Evolutionary conservation across 805 yeast genomes (phyloP).

Genomic region (Candida chauliodis): DNA sequence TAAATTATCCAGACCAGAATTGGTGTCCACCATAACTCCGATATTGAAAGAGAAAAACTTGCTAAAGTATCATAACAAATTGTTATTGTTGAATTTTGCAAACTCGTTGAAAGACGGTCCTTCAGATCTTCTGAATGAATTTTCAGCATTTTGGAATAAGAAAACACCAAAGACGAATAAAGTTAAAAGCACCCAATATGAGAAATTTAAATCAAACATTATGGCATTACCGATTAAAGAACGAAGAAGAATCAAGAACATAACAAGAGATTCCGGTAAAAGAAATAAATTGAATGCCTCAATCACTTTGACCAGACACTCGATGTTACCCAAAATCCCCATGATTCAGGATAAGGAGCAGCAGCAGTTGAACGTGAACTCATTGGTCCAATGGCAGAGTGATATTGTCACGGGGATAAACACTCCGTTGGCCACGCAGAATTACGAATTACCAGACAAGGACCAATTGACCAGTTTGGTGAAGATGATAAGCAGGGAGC

Average conservation of each 20-base stretch:
- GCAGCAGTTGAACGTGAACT: slow-evolving; percentile 42
- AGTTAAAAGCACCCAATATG: slow-evolving; percentile 68
- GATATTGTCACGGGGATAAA: slow-evolving; percentile 85
- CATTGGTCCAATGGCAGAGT: slow-evolving; percentile 82
- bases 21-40: slow-evolving; percentile 55
- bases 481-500: slow-evolving; percentile 81
- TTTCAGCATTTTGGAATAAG: slow-evolving; percentile 46
- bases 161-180: slow-evolving; percentile 45
- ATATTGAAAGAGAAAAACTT: slow-evolving; percentile 44
- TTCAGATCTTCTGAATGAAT: slow-evolving; percentile 43
- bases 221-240: slow-evolving; percentile 84
- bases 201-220: slow-evolving; percentile 77
- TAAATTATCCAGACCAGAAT: slow-evolving; percentile 71
- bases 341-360: slow-evolving; percentile 52
- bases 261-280: slow-evolving; percentile 80
- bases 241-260: slow-evolving; percentile 76
- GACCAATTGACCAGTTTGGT: slow-evolving; percentile 65
- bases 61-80: slow-evolving; percentile 73
- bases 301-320: slow-evolving; percentile 66
- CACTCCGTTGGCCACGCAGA: slow-evolving; percentile 74
- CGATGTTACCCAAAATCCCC: slow-evolving; percentile 81
- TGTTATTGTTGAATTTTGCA: slow-evolving; percentile 76
- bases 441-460: slow-evolving; percentile 77
- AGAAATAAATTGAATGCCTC: slow-evolving; percentile 68
- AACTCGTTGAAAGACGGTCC: slow-evolving; percentile 80